phyloP scores from a whole-genome alignment of 78 protist species.

The Protostelium mycophagum region DNA sequence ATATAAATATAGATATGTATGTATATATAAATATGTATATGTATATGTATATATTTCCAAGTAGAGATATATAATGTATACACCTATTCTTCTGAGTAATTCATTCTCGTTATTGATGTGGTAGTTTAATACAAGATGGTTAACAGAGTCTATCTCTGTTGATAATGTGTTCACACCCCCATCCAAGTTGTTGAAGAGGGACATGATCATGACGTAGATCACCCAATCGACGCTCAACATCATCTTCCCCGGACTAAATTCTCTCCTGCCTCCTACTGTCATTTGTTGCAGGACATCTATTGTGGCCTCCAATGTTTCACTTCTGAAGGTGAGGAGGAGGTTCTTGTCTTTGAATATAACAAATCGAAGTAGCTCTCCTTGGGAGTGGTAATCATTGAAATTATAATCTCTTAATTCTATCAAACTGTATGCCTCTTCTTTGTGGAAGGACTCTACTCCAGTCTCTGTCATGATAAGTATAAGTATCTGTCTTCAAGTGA shows the following conservation, averaged over 20 bases:
- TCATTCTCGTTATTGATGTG: not conserved
- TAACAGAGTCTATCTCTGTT: not conserved
- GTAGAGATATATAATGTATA: no score
- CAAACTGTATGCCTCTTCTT: not conserved
- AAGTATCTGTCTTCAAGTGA: no score
- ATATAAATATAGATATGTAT: no score
- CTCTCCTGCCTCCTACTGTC: not conserved
- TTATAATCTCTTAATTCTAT: not conserved
- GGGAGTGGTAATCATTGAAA: not conserved
- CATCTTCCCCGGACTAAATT: not conserved
- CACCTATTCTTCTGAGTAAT: not conserved
- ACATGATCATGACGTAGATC: not conserved
- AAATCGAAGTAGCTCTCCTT: not conserved
- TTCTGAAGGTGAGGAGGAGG: not conserved
- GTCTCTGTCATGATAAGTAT: not conserved
- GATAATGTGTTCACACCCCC: not conserved
- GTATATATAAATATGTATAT: no score
- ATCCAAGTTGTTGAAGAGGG: not conserved
- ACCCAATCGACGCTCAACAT: not conserved
- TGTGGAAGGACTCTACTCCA: not conserved
- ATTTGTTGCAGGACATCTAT: not conserved
- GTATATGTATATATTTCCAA: no score
- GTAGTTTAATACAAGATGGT: not conserved
- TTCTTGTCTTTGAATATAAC: not conserved
- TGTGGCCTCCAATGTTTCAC: not conserved